These are phyloP conservation scores for Circinella umbellata DNA, from an alignment of 371 early-diverging fungal species.

Conservation along the genomic window DNA sequence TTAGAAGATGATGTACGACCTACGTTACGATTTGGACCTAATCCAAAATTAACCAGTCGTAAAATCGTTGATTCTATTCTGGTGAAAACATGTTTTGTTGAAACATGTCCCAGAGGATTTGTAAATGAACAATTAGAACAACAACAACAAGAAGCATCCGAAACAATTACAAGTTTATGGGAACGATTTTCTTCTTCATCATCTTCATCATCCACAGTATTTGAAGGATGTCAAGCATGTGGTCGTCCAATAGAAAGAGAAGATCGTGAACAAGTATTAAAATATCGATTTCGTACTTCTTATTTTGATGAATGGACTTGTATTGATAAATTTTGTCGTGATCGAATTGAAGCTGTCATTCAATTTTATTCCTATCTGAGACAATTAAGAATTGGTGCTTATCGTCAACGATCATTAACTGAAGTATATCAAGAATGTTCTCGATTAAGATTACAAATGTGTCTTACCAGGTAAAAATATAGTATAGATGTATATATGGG, in stretches of 20 bases:
- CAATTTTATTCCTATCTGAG: slow-evolving; percentile 83
- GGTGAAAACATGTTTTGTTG: slow-evolving; percentile 78
- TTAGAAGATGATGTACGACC: slow-evolving; percentile 79
- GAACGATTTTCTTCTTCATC: slow-evolving; percentile 44
- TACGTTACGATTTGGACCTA: slow-evolving; percentile 90
- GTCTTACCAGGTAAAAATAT: slow-evolving; percentile 34
- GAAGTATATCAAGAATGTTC: slow-evolving; percentile 72
- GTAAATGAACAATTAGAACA: slow-evolving; percentile 29
- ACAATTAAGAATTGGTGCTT: slow-evolving; percentile 73
- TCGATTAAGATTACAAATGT: slow-evolving; percentile 73
- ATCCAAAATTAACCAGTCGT: slow-evolving; percentile 75
- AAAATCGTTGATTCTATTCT: slow-evolving; percentile 85
- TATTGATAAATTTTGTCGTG: slow-evolving; percentile 78
- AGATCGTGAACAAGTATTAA: slow-evolving; percentile 54
- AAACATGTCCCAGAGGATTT: slow-evolving; percentile 54
- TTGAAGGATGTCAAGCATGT: slow-evolving; percentile 47
- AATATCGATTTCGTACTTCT: slow-evolving; percentile 75
- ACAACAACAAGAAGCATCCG: slow-evolving; percentile 20
- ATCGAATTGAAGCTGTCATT: slow-evolving; percentile 74
- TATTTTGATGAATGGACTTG: slow-evolving; percentile 77
- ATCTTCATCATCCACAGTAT: slow-evolving; percentile 7
- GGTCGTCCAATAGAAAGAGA: slow-evolving; percentile 31
- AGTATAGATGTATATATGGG: no score
- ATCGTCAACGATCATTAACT: slow-evolving; percentile 63
- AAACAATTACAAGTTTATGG: slow-evolving; percentile 47